These are phyloP conservation scores for Suillus sp. DNA, from an alignment of 768 basidiomycete species.

Conservation along the genomic window DNA sequence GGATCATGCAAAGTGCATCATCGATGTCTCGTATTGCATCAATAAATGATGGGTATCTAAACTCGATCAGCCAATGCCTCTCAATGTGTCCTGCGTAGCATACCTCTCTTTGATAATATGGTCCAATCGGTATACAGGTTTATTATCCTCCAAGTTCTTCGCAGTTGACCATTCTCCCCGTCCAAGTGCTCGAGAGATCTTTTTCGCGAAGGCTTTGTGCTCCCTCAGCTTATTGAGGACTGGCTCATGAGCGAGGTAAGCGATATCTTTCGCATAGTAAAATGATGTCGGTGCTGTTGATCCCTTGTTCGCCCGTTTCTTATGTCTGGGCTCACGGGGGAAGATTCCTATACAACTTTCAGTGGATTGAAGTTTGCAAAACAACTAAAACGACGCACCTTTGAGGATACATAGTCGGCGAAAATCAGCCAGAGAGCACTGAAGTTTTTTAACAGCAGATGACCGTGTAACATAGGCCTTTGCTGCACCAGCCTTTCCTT, in stretches of 20 bases:
- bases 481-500: slow-evolving; percentile 89
- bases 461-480: slow-evolving; percentile 92
- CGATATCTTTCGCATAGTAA: slow-evolving; percentile 98
- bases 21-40: slow-evolving; percentile 96
- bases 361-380: slow-evolving; percentile 14
- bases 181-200: slow-evolving; percentile 89
- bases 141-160: slow-evolving; percentile 90
- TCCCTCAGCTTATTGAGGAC: slow-evolving; percentile 91
- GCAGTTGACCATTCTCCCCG: slow-evolving; percentile 94
- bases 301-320: slow-evolving; percentile 95
- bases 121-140: slow-evolving; percentile 88
- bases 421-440: slow-evolving; percentile 96
- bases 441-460: slow-evolving; percentile 90
- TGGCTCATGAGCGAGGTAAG: slow-evolving; percentile 96
- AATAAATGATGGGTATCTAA: slow-evolving; percentile 94
- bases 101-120: slow-evolving; percentile 98
- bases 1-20: slow-evolving; percentile 94
- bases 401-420: slow-evolving; percentile 96
- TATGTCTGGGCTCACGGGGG: slow-evolving; percentile 90
- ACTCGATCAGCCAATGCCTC: slow-evolving; percentile 15
- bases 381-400: slow-evolving; percentile 54
- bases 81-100: slow-evolving; percentile 20
- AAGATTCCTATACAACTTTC: slow-evolving; percentile 73
- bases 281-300: slow-evolving; percentile 96
- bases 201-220: slow-evolving; percentile 98